Base-by-base conservation (phyloP, 495 filamentous ascomycete genomes). In the Chaetomium tenue region DNA sequence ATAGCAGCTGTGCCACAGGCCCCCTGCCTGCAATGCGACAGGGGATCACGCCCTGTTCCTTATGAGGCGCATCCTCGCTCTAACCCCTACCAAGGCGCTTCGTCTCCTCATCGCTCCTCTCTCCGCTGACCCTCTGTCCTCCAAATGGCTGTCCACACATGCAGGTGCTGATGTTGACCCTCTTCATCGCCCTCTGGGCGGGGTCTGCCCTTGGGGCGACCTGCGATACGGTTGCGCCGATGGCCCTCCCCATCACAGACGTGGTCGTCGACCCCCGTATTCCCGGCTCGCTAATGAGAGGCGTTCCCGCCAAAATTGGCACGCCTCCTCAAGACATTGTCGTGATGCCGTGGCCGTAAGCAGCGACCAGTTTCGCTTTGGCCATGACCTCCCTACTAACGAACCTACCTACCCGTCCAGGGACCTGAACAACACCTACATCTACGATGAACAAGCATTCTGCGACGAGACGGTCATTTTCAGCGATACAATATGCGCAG, bases 351-450 rank as follows among this genome's bases (percentile, higher is more conserved):
- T 72, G 70, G 68, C 56, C 66, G 64, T 20, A 20, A 23, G 46
- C 1, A 7, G 11, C 33, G 33, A 37, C 33, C 6, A 37, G 33
- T 2, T 50, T 6, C 18, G 46, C 33, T 12, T 11, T 37, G 5
- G 33, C 33, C 8, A 37, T 37, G 33, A 12, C 33, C 9, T 12
- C 9, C 9, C 11, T 12, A 37, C 33, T 37, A 37, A 37, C n/a
- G n/a, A n/a, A n/a, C n/a, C n/a, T n/a, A n/a, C 9, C 33, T 8
- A 11, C 33, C 9, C 9, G 11, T 6, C 33, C 18, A 50, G 46
- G 6, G 68, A 72, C 1, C 65, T 72, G 1, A 72, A 70, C 42
- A 70, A 70, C 5, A 68, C 70, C 11, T 70, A 64, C 47, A 64
- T 72, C 40, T 72, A 72, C 62, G 70, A 72, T 30, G 12, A 68